phyloP scores from a whole-genome alignment of 371 early-diverging fungal species.

The Mucor mucedo region DNA sequence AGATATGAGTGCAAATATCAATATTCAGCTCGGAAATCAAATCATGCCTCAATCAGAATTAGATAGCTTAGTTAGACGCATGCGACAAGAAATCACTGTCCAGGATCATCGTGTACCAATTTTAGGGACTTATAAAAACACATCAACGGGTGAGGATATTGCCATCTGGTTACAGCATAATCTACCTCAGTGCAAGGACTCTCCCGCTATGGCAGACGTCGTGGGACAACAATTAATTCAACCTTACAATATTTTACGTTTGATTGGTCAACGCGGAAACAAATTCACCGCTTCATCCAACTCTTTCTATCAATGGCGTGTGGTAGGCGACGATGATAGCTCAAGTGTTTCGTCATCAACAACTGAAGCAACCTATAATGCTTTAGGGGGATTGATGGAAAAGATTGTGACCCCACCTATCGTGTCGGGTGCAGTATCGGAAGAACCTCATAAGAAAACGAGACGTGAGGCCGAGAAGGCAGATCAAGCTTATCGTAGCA shows the following conservation, averaged over 20 bases:
- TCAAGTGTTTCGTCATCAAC: slow-evolving; percentile 24
- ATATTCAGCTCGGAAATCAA: slow-evolving; percentile 39
- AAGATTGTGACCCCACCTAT: slow-evolving; percentile 28
- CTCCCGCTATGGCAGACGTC: slow-evolving; percentile 67
- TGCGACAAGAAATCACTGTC: slow-evolving; percentile 64
- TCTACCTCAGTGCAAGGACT: slow-evolving; percentile 62
- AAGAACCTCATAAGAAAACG: slow-evolving; percentile 57
- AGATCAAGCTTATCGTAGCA: slow-evolving; percentile 64
- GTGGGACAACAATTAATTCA: slow-evolving; percentile 75
- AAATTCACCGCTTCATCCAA: slow-evolving; percentile 67
- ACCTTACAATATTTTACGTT: slow-evolving; percentile 64
- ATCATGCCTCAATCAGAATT: slow-evolving; percentile 38
- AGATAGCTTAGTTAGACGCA: slow-evolving; percentile 42
- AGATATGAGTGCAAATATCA: slow-evolving; percentile 11
- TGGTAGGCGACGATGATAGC: slow-evolving; percentile 38
- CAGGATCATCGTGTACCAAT: slow-evolving; percentile 74
- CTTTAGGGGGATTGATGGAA: slow-evolving; percentile 39
- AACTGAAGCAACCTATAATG: slow-evolving; percentile 12
- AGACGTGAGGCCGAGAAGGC: slow-evolving; percentile 69
- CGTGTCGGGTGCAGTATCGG: slow-evolving; percentile 21
- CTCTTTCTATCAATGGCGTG: slow-evolving; percentile 76
- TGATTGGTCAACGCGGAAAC: slow-evolving; percentile 75
- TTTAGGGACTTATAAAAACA: slow-evolving; percentile 70
- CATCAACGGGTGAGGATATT: slow-evolving; percentile 72
- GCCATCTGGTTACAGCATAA: slow-evolving; percentile 74